Conservation (phyloP, 108 stramenopile species). For the Skeletonema costatum region DNA sequence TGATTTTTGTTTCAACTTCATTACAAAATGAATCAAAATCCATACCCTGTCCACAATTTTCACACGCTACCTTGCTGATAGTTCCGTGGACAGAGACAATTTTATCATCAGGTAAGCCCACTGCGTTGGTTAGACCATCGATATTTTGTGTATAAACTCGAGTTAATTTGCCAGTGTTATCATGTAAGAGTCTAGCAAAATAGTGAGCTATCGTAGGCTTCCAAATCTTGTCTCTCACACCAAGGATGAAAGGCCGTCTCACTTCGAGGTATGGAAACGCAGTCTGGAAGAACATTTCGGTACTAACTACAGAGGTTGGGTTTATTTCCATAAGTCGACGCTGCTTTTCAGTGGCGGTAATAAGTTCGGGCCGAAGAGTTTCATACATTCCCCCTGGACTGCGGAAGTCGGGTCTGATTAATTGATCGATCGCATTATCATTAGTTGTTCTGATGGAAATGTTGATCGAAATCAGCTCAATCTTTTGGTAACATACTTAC, state of each 20-base stretch:
- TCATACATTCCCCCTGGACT: constrained; percentile 77
- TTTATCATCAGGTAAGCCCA: constrained; percentile 46
- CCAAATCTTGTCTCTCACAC: constrained; percentile 59
- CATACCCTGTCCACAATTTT: constrained; percentile 56
- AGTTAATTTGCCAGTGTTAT: constrained; percentile 63
- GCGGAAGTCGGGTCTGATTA: no score
- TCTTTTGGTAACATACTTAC: not conserved
- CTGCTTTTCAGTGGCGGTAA: constrained; percentile 66
- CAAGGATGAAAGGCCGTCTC: constrained; percentile 79
- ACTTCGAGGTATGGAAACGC: constrained; percentile 80
- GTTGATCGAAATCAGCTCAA: constrained; percentile 2
- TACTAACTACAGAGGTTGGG: constrained; percentile 68
- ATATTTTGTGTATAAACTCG: constrained; percentile 86
- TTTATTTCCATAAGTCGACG: constrained; percentile 56
- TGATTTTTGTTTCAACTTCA: constrained; percentile 54
- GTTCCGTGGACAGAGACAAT: constrained; percentile 77
- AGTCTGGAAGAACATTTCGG: constrained; percentile 62
- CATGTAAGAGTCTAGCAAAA: constrained; percentile 60
- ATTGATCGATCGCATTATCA: no score
- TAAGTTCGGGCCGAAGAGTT: constrained; percentile 66
- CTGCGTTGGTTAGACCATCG: constrained; percentile 74
- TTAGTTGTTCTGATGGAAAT: no score
- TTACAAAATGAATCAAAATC: constrained; percentile 51
- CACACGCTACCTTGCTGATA: constrained; percentile 64
- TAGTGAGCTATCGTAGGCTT: constrained; percentile 72